Conservation (phyloP, 1,284 basidiomycete species). For the Cryptococcus depauperatus region DNA sequence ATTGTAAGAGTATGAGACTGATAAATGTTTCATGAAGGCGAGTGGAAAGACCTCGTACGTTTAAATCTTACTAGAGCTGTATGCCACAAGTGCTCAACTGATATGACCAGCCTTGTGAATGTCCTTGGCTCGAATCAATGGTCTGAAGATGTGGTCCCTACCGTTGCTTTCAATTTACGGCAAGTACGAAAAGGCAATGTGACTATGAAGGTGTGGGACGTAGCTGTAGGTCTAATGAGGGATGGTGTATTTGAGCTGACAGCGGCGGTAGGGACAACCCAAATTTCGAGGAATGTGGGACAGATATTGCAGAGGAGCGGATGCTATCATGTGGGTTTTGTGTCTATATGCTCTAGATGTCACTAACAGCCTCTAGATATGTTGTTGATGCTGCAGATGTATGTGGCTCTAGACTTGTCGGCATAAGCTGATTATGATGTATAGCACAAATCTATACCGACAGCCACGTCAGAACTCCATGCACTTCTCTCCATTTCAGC, state of each 20-base stretch:
- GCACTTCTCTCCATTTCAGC: constrained; percentile 68
- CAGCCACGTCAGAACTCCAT: constrained; percentile 82
- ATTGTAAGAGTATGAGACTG: background rate
- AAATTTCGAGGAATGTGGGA: constrained; percentile 81
- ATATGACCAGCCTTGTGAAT: constrained; percentile 57
- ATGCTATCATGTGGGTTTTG: constrained; percentile 75
- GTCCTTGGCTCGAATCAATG: constrained; percentile 83
- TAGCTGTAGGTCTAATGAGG: constrained; percentile 53
- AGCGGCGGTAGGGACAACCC: constrained; percentile 59
- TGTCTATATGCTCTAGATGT: background rate
- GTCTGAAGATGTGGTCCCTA: constrained; percentile 90
- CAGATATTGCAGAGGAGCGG: constrained; percentile 87
- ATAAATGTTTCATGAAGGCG: constrained; percentile 50
- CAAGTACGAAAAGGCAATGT: constrained; percentile 76
- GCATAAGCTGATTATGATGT: background rate
- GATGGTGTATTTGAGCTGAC: constrained; percentile 39
- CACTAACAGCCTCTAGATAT: constrained; percentile 54
- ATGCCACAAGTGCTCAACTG: background rate
- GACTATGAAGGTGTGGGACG: constrained; percentile 90
- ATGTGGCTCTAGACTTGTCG: constrained; percentile 31
- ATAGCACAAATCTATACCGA: constrained; percentile 57
- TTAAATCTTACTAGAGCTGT: background rate
- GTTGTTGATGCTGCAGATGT: constrained; percentile 84
- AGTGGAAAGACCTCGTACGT: constrained; percentile 81
- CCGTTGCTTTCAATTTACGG: constrained; percentile 72